Percentiles rank a stretch among this genome's conserved stretches.
Evolutionary conservation across 495 filamentous ascomycete genomes (phyloP).

Genomic region (Podospora bellae-mahoneyi): DNA sequence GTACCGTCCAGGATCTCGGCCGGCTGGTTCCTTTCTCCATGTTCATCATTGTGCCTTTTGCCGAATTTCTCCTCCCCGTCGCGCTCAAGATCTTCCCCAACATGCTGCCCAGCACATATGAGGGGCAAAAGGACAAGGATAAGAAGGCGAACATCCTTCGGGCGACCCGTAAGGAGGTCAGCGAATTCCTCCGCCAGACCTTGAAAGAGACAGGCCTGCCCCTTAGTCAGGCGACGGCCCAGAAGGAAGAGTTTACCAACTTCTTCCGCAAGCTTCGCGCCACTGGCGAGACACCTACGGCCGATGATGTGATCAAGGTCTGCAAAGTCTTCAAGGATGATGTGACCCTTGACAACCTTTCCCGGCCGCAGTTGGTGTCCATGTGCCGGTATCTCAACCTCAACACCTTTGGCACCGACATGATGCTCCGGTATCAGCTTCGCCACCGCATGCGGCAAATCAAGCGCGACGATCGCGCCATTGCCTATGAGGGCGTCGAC

Average conservation of each 20-base stretch:
- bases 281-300: constrained; percentile 84
- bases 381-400: constrained; percentile 99
- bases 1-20: constrained; percentile 89
- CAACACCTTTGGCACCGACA: constrained; percentile 92
- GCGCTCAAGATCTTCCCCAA: constrained; percentile 95
- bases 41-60: constrained; percentile 10
- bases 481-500: constrained; percentile 91
- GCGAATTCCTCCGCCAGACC: constrained; percentile 82
- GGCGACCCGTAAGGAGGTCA: constrained; percentile 89
- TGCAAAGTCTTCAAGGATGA: constrained; percentile 99
- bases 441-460: constrained; percentile 98
- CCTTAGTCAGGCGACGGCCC: constrained; percentile 76
- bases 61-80: constrained; percentile 80
- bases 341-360: constrained; percentile 94
- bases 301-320: constrained; percentile 92
- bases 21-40: constrained; percentile 50
- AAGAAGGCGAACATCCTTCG: constrained; percentile 78
- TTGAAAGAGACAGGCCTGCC: constrained; percentile 90
- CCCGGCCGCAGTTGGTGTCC: constrained; percentile 88
- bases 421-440: constrained; percentile 96
- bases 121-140: constrained; percentile 85
- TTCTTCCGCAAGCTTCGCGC: constrained; percentile 97
- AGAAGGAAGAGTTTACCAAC: constrained; percentile 90
- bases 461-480: constrained; percentile 94
- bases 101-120: constrained; percentile 93